Evolutionary conservation across 208 protist genomes (phyloP), one percentile per base, ranked within the genome.

Genomic region (Angomonas deanei): DNA sequence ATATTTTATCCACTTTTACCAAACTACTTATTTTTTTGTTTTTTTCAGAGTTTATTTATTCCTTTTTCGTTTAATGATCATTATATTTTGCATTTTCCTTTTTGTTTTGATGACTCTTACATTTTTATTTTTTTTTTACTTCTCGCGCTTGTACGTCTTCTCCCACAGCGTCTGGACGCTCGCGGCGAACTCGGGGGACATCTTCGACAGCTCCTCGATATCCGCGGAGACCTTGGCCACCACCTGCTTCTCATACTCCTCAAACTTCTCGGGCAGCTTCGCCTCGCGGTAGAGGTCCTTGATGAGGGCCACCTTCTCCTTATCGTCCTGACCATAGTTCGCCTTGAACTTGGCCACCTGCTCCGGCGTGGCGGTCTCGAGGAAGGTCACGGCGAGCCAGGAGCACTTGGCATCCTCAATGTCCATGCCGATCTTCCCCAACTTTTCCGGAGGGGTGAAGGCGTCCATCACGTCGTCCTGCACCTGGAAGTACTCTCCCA

Each of bases 391-490:
- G n/a, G 95, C 78, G 19, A 98, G 80, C 97, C 97, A 99, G 8
- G 88, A 93, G 76, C 95, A 98, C 82, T 99, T 99, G 56, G 92
- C 92, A 60, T 99, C 98, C 68, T 99, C 86, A 64, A 99, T 99
- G 76, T 99, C 98, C 15, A 96, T 97, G 8, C 98, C 97, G 53
- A 99, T 90, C 78, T 99, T 99, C 59, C 98, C 98, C 28, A 98
- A 88, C 42, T 95, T 82, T 66, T 93, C 84, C 36, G 96, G 94
- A 23, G 94, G 81, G 48, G 90, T 97, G 68, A 97, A 99, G 68
- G 93, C 97, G 80, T 99, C 98, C 75, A 99, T 94, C 58, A 96
- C 97, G 74, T 99, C 98, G 70, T 99, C 98, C 83, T 98, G 97
- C 34, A 97, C 84, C 78, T 99, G 98, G 70, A 99, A 99, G 72